Evolutionary conservation across 2,329 filamentous ascomycete species (phyloP), one percentile per base, ranked within the genome.

Genomic region (Fusarium cicatricum): DNA sequence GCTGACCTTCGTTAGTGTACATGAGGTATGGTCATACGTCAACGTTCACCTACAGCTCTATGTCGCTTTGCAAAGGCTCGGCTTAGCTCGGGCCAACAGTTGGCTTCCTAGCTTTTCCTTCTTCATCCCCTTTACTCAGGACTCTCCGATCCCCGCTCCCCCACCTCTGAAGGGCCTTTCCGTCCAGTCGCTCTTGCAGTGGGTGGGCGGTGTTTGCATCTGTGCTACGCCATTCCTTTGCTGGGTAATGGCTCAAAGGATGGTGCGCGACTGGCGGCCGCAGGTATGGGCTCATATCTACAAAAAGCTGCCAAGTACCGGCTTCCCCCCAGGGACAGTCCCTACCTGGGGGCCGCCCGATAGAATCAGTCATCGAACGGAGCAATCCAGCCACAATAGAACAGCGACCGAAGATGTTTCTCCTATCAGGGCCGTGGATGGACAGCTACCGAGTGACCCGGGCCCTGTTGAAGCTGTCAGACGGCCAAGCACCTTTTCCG

Each of bases 71-170:
- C 83, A 86, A 59, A 76, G 81, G 41, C 71, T 83, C 8, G 80
- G 79, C 7, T 70, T 86, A 12, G 71, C 81, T 37, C 71, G 81
- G 0, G 68, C 72, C 11, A 73, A 62, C 11, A 72, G 71, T 8
- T 69, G 70, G 70, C 69, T 85, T 3, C 84, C 84, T 0, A 70
- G 66, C 8, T 72, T 73, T 32, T 74, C 69, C 5, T 87, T 80
- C 67, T 85, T 85, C 60, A 65, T 86, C 15, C 84, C 84, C 1
- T 86, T 85, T 41, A 80, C 81, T 11, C 64, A 72, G 8, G 71
- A 77, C 11, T 86, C 83, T 0, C 82, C 82, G 1, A 79, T 85
- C 23, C 68, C 74, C 2, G 70, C 79, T 0, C 82, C 82, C 2
- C 77, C 79, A 2, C 70, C 76, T 0, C 75, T 77, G 0, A 58